Conservation (phyloP, 2,329 filamentous ascomycete species). For the Mycosphaerella arachidis region DNA sequence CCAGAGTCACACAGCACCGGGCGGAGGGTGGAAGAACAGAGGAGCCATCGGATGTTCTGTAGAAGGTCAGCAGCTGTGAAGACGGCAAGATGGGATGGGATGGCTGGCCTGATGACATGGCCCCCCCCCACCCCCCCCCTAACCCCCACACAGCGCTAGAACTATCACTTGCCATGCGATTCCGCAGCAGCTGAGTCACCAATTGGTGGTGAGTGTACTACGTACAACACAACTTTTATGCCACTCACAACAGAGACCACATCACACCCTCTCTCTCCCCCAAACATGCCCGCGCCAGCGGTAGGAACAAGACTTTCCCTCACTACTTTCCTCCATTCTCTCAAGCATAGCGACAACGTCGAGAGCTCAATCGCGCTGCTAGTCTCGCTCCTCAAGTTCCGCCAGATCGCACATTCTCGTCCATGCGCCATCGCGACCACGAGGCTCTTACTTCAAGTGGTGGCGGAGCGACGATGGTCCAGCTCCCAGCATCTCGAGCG, state of each 20-base stretch:
- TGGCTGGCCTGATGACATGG: neutral
- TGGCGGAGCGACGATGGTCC: slow-evolving; percentile 73
- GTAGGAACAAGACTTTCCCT: slow-evolving; percentile 43
- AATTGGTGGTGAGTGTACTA: neutral
- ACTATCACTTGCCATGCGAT: too few relatives aligned
- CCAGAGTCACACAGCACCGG: neutral
- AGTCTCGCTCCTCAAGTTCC: slow-evolving; percentile 79
- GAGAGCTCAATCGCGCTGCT: slow-evolving; percentile 80
- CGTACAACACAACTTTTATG: neutral
- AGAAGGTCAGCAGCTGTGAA: neutral
- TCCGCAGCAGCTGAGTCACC: neutral
- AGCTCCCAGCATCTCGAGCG: slow-evolving; percentile 75
- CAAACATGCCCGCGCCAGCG: neutral
- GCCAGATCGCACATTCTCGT: slow-evolving; percentile 83
- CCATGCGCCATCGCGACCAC: slow-evolving; percentile 88
- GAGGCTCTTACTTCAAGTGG: slow-evolving; percentile 79
- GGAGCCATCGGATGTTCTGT: neutral
- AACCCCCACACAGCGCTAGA: too few relatives aligned
- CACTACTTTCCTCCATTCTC: slow-evolving; percentile 70
- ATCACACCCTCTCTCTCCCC: too few relatives aligned
- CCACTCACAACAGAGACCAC: neutral
- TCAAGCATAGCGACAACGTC: slow-evolving; percentile 64
- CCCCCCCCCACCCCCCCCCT: too few relatives aligned
- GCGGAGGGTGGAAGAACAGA: neutral
- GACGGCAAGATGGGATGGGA: neutral